These are phyloP conservation scores for Ramalina peruviana DNA, from an alignment of 495 filamentous ascomycete genomes.

Conservation along the genomic window DNA sequence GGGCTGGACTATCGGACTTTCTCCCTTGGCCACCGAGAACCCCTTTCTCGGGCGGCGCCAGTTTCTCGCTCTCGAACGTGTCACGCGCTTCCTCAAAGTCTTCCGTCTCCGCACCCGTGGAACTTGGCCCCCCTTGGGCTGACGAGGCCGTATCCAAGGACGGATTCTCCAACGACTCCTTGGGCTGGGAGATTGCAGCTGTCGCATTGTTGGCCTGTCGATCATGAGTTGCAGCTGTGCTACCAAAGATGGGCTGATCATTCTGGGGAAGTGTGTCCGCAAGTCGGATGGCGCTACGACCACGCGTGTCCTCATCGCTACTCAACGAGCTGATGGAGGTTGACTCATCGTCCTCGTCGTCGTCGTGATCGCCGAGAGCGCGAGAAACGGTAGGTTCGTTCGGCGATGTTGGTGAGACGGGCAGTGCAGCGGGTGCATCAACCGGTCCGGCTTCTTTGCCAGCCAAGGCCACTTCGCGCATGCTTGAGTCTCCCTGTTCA, in stretches of 20 bases:
- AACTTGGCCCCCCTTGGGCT: background rate
- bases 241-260: conserved; percentile 5
- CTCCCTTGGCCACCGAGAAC: conserved; percentile 16
- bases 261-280: conserved; percentile 4
- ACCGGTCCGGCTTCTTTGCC: conserved; percentile 18
- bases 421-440: background rate
- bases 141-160: conserved; percentile 3
- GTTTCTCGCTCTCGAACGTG: conserved; percentile 33
- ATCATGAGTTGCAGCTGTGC: background rate
- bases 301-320: conserved; percentile 15
- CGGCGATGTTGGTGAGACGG: background rate
- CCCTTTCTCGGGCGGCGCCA: conserved; percentile 25
- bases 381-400: conserved; percentile 8
- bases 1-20: conserved; percentile 24
- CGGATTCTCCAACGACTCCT: background rate
- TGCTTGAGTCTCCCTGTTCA: conserved; percentile 25
- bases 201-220: conserved; percentile 1
- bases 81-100: conserved; percentile 30
- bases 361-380: background rate
- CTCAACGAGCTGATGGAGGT: conserved; percentile 17
- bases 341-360: conserved; percentile 3
- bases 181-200: background rate
- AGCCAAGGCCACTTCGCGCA: conserved; percentile 38
- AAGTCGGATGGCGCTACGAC: conserved; percentile 6
- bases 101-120: conserved; percentile 4